These are phyloP conservation scores for Melastoma candidum DNA, from an alignment of 441 rosid genomes.

Conservation along the genomic window DNA sequence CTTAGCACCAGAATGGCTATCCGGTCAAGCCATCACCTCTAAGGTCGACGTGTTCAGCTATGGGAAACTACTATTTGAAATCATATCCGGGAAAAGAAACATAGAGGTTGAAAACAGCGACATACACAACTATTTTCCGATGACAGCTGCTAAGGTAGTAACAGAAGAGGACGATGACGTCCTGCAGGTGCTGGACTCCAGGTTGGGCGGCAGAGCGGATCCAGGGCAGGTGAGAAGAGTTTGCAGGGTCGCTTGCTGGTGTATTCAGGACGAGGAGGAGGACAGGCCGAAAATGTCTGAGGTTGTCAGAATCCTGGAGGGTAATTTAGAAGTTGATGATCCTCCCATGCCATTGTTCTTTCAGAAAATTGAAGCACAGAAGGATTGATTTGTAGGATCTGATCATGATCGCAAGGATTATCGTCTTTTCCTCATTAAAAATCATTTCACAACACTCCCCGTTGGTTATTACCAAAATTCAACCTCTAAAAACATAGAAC, in stretches of 20 bases:
- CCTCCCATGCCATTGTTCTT: conserved; percentile 5
- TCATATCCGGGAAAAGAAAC: conserved; percentile 4
- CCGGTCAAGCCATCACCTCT: background rate
- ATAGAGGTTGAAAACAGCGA: background rate
- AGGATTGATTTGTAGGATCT: too few species aligned
- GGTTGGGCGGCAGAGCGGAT: background rate
- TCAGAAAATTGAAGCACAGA: background rate
- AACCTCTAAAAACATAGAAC: too few species aligned
- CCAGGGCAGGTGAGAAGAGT: background rate
- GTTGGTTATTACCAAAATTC: too few species aligned
- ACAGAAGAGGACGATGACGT: background rate
- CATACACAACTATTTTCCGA: background rate
- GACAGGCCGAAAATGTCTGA: conserved; percentile 6
- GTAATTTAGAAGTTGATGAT: background rate
- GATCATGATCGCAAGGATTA: too few species aligned
- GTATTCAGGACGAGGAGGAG: conserved; percentile 5
- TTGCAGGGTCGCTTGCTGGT: conserved; percentile 8
- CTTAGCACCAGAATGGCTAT: conserved; percentile 4
- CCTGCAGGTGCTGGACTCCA: background rate
- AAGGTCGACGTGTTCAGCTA: conserved; percentile 1
- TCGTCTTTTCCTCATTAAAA: too few species aligned
- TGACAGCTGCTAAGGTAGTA: background rate
- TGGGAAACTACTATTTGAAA: conserved; percentile 1
- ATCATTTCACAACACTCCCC: too few species aligned
- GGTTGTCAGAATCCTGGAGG: conserved; percentile 4